Base-by-base conservation (phyloP, 345 rosid genomes). In the Aquilaria malaccensis region DNA sequence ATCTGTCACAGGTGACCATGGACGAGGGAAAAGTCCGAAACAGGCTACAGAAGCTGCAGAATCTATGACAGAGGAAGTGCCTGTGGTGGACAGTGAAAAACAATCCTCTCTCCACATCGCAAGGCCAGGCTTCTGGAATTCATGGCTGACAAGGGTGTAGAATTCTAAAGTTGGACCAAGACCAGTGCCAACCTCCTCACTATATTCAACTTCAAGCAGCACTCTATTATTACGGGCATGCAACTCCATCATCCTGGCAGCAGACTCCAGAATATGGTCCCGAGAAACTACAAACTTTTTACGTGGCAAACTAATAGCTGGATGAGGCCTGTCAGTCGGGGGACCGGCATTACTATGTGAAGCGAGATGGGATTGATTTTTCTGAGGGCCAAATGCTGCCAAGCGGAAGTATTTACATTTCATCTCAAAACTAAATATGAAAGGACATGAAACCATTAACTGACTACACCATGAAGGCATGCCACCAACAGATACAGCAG, bases 111-210 rank as follows among this genome's bases (percentile, higher is more conserved):
- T 87, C 98, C 98, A 93, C 90, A 93, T 83, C 60, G 83, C 83
- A 75, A 84, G 81, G 64, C 85, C 85, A 4, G 69, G 69, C 64
- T 81, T 84, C 72, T 89, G 98, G 81, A 89, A 84, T 77, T 84
- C 98, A 45, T 75, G 87, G 75, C 97, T 81, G 56, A 93, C 91
- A 59, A 89, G 76, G 47, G 98, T 89, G 67, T 81, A 93, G 65
- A 89, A 93, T 78, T 93, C 98, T 76, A 93, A 69, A 10, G 97
- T 93, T 45, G 98, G 98, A 74, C 98, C 98, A 68, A 93, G 97
- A 67, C 98, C 98, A 13, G 96, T 87, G 53, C 98, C 98, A 6
- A 93, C 96, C 84, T 93, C 98, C 75, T 85, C 98, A 72, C 70
- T 70, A 67, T 89, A 93, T 65, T 83, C 88, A 58, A 93, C 94